These are phyloP conservation scores for button mushroom (Agaricus bisporus) DNA, from an alignment of 768 basidiomycete species.

Conservation along the genomic window DNA sequence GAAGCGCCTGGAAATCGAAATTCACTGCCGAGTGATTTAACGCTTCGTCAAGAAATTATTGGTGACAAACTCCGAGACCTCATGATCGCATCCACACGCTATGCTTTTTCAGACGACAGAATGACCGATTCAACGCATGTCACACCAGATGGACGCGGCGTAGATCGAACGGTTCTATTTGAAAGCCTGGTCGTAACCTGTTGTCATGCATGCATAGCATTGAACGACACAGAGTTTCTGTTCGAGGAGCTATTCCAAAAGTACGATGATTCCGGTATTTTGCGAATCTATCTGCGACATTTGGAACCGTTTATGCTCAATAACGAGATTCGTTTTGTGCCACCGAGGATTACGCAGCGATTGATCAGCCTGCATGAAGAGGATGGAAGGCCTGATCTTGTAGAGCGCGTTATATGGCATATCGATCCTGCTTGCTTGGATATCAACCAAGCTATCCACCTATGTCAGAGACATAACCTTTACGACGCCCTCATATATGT, in stretches of 20 bases:
- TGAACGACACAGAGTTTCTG: constrained; percentile 78
- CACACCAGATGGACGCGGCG: constrained; percentile 79
- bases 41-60: constrained; percentile 56
- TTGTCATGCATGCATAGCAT: constrained; percentile 72
- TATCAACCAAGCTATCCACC: constrained; percentile 83
- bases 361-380: constrained; percentile 76
- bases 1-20: constrained; percentile 83
- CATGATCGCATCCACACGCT: constrained; percentile 81
- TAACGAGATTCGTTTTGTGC: constrained; percentile 65
- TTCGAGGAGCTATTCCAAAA: constrained; percentile 92
- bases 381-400: constrained; percentile 61
- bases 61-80: constrained; percentile 74
- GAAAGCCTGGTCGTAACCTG: constrained; percentile 79
- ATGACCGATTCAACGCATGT: constrained; percentile 85
- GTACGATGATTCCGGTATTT: constrained; percentile 81
- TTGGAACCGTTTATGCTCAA: constrained; percentile 80
- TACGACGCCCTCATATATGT: constrained; percentile 95
- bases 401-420: constrained; percentile 92
- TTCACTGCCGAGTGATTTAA: constrained; percentile 66
- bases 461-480: constrained; percentile 78
- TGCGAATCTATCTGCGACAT: constrained; percentile 74
- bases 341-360: constrained; percentile 84
- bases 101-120: constrained; percentile 93
- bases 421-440: constrained; percentile 89
- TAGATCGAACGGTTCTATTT: constrained; percentile 87